phyloP scores from a whole-genome alignment of 495 filamentous ascomycete species.

The Talaromyces ruber region DNA sequence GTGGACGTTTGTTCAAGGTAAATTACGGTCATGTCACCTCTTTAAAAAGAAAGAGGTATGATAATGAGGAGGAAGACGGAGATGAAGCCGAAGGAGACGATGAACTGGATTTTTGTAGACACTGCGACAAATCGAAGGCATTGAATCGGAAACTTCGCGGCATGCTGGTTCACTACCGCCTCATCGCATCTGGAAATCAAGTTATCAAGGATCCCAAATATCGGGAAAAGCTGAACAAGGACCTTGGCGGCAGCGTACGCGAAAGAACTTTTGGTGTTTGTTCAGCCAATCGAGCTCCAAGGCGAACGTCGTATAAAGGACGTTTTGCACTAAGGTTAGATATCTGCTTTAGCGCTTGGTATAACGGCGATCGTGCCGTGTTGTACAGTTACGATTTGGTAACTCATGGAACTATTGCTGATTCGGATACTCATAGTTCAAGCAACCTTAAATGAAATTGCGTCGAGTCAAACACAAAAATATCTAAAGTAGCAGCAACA shows the following conservation, averaged over 20 bases:
- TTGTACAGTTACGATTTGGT: too few relatives aligned
- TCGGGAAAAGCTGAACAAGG: slow-evolving; percentile 5
- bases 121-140: not conserved
- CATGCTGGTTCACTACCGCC: slow-evolving; percentile 14
- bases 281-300: not conserved
- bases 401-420: not conserved
- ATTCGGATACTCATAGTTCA: not conserved
- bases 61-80: not conserved
- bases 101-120: not conserved
- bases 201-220: slow-evolving; percentile 12
- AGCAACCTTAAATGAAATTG: not conserved
- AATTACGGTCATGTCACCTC: slow-evolving; percentile 4
- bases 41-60: not conserved
- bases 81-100: not conserved
- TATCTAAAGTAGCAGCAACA: not conserved
- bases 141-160: not conserved
- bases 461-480: slow-evolving; percentile 1
- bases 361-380: not conserved
- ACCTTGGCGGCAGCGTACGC: not conserved
- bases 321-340: not conserved
- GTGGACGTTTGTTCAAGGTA: slow-evolving; percentile 8
- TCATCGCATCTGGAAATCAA: slow-evolving; percentile 16
- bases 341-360: not conserved
- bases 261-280: slow-evolving; percentile 8
- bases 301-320: not conserved